These are phyloP conservation scores for Tetracladium setigerum DNA, from an alignment of 495 filamentous ascomycete species.

Conservation along the genomic window DNA sequence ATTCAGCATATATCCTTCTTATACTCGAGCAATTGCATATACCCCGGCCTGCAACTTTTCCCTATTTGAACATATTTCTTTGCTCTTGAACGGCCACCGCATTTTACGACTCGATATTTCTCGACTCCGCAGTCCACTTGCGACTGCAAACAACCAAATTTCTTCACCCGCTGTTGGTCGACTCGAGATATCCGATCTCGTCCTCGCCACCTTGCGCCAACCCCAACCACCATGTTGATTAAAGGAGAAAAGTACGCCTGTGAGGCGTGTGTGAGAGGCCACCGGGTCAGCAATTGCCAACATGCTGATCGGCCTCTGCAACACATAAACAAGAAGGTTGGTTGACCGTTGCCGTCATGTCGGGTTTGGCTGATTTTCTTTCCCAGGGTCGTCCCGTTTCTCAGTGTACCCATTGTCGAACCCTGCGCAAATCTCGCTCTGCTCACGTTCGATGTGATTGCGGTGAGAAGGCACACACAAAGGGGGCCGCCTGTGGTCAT, in stretches of 20 bases:
- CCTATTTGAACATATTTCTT: too few relatives aligned
- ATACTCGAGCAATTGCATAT: too few relatives aligned
- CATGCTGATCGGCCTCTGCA: slow-evolving; percentile 85
- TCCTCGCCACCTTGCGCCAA: slow-evolving; percentile 7
- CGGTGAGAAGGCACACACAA: slow-evolving; percentile 72
- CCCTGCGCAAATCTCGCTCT: slow-evolving; percentile 93
- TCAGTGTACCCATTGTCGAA: slow-evolving; percentile 95
- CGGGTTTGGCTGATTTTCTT: slow-evolving; percentile 1
- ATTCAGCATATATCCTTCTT: too few relatives aligned
- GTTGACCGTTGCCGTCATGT: slow-evolving; percentile 1
- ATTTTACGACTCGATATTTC: slow-evolving; percentile 17
- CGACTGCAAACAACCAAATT: slow-evolving; percentile 20
- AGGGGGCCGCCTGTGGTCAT: slow-evolving; percentile 57
- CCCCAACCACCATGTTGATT: slow-evolving; percentile 56
- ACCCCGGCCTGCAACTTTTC: too few relatives aligned
- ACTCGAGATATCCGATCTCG: slow-evolving; percentile 11
- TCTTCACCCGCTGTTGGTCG: slow-evolving; percentile 13
- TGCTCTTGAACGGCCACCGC: too few relatives aligned
- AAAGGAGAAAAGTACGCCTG: slow-evolving; percentile 81
- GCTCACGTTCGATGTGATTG: slow-evolving; percentile 97
- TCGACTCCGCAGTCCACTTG: slow-evolving; percentile 22
- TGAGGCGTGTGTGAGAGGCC: slow-evolving; percentile 89
- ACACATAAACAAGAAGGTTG: slow-evolving; percentile 88
- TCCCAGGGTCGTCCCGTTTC: slow-evolving; percentile 78
- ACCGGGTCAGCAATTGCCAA: slow-evolving; percentile 91